A percentile compares a stretch with the other conserved stretches of the same genome.
phyloP scores from a whole-genome alignment of 2,329 filamentous ascomycete species.

The Microascus cirrosus region DNA sequence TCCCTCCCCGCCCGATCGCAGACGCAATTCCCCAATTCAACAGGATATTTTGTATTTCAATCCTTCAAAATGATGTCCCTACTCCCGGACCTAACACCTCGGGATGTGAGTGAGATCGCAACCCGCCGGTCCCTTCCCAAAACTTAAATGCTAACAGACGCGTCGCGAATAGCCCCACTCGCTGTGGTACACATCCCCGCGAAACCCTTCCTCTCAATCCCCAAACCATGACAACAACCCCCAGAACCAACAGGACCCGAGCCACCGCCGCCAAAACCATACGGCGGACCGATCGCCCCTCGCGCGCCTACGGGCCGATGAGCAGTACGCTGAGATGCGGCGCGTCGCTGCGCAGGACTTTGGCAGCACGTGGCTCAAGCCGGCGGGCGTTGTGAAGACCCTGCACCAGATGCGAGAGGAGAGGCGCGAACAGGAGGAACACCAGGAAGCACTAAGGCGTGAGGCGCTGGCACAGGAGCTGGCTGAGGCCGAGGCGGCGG shows the following conservation, averaged over 20 bases:
- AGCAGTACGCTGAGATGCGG: conserved; percentile 63
- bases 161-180: conserved; percentile 48
- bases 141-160: background rate
- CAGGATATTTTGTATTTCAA: background rate
- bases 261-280: conserved; percentile 11
- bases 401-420: conserved; percentile 86
- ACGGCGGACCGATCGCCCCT: conserved; percentile 46
- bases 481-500: conserved; percentile 47
- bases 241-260: conserved; percentile 17
- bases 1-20: background rate
- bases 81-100: conserved; percentile 56
- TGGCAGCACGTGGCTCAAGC: conserved; percentile 81
- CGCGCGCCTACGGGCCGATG: conserved; percentile 61
- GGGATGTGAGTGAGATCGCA: conserved; percentile 43
- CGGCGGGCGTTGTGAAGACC: conserved; percentile 80
- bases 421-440: conserved; percentile 76
- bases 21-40: background rate
- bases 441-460: conserved; percentile 60
- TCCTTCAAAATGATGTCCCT: conserved; percentile 44
- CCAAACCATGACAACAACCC: conserved; percentile 20
- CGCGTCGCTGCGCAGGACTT: conserved; percentile 78
- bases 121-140: background rate
- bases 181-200: conserved; percentile 61
- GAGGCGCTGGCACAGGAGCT: conserved; percentile 65
- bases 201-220: conserved; percentile 27